A percentile compares a stretch with the other conserved stretches of the same genome.
Conservation (phyloP, 345 rosid species). For the Sonneratia alba region DNA sequence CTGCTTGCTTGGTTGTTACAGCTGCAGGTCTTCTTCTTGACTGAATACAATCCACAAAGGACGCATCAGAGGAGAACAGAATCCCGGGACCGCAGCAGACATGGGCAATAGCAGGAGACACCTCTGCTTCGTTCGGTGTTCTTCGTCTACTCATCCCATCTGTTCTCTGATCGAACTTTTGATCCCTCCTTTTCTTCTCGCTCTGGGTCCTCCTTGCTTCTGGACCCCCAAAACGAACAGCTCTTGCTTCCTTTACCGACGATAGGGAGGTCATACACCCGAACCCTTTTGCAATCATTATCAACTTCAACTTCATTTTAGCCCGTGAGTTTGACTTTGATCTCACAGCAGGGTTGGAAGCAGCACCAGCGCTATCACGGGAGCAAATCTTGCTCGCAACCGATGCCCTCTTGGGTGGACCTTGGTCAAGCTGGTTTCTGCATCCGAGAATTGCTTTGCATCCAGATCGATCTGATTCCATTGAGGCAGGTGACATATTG, state of each 20-base stretch:
- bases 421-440: background rate
- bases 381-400: background rate
- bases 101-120: background rate
- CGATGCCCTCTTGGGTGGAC: background rate
- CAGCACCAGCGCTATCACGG: background rate
- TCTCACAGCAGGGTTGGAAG: background rate
- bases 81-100: slow-evolving; percentile 4
- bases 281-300: background rate
- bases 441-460: background rate
- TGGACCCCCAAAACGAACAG: background rate
- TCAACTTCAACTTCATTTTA: background rate
- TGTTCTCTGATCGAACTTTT: background rate
- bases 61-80: background rate
- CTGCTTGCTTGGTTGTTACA: background rate
- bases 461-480: background rate
- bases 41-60: background rate
- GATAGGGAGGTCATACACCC: background rate
- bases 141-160: background rate
- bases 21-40: background rate
- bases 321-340: background rate
- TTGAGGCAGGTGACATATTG: background rate
- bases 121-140: background rate
- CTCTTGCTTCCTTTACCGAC: background rate
- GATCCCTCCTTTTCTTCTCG: background rate
- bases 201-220: background rate